Evolutionary conservation across 176 grass and related monocot species (phyloP).

Genomic region (Musa troglodytarum): DNA sequence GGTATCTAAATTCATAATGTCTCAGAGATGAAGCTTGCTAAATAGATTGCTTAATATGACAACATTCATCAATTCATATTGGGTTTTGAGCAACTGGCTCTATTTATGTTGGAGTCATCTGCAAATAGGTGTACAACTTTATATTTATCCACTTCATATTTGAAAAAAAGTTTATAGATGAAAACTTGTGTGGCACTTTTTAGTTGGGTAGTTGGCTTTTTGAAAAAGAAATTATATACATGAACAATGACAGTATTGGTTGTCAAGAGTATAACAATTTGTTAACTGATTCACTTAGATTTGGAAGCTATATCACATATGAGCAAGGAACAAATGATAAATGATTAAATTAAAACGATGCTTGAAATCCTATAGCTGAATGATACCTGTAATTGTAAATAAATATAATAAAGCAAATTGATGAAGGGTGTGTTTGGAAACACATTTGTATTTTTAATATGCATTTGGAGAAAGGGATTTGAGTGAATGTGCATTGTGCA

Average conservation of each 20-base stretch:
- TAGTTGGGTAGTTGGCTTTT: not conserved
- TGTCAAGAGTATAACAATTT: too few species aligned
- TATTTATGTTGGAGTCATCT: not conserved
- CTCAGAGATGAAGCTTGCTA: not conserved
- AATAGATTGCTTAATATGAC: not conserved
- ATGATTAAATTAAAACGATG: not conserved
- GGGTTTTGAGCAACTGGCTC: not conserved
- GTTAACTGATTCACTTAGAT: too few species aligned
- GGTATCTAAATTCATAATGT: not conserved
- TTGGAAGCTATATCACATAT: not conserved
- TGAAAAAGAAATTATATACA: not conserved
- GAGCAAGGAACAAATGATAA: not conserved
- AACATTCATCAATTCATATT: not conserved
- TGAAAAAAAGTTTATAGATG: not conserved
- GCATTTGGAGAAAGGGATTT: too few species aligned
- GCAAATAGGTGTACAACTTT: not conserved
- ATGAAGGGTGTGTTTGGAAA: too few species aligned
- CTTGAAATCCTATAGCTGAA: too few species aligned
- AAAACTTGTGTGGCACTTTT: not conserved
- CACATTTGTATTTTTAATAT: too few species aligned
- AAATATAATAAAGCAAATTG: too few species aligned
- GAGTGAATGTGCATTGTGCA: too few species aligned
- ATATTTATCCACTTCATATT: not conserved
- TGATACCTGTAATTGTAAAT: too few species aligned
- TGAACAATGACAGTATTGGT: too few species aligned